Percentiles rank a stretch among this genome's conserved stretches.
These are phyloP conservation scores for Bipolaris zeicola DNA, from an alignment of 2,329 filamentous ascomycete species.

Conservation along the genomic window DNA sequence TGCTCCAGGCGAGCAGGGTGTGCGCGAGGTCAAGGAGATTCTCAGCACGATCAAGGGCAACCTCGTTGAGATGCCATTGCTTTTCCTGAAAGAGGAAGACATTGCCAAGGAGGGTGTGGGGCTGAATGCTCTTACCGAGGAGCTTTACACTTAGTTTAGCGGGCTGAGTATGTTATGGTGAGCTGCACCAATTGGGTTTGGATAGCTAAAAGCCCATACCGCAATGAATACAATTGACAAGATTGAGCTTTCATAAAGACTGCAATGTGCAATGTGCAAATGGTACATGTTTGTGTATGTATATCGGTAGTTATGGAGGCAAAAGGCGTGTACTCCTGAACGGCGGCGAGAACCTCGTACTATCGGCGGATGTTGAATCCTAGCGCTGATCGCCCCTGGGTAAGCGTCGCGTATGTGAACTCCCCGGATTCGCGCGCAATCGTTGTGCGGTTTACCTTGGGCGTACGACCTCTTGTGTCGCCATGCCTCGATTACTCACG, in stretches of 20 bases:
- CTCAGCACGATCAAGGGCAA: constrained; percentile 70
- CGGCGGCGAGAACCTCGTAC: constrained; percentile 3
- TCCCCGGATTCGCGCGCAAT: constrained; percentile 7
- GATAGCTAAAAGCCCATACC: background rate
- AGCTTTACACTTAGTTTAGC: constrained; percentile 51
- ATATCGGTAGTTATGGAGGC: background rate
- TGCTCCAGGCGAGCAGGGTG: constrained; percentile 49
- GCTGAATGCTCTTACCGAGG: constrained; percentile 56
- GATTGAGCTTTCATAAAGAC: background rate
- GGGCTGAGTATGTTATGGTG: background rate
- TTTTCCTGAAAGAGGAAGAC: constrained; percentile 84
- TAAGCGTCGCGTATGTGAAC: constrained; percentile 4
- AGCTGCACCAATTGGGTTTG: background rate
- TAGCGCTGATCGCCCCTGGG: constrained; percentile 12
- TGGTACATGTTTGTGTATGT: too few relatives aligned
- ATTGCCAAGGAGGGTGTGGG: constrained; percentile 81
- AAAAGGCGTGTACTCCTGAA: background rate
- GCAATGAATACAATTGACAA: background rate
- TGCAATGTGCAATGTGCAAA: background rate
- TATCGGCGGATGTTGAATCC: background rate
- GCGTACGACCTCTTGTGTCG: constrained; percentile 5
- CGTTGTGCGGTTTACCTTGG: constrained; percentile 7
- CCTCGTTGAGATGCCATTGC: constrained; percentile 82
- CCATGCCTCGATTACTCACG: constrained; percentile 39
- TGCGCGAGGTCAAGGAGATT: constrained; percentile 65